Conservation (phyloP, 192 early-diverging fungal species). For the Backusella mclennaniae region DNA sequence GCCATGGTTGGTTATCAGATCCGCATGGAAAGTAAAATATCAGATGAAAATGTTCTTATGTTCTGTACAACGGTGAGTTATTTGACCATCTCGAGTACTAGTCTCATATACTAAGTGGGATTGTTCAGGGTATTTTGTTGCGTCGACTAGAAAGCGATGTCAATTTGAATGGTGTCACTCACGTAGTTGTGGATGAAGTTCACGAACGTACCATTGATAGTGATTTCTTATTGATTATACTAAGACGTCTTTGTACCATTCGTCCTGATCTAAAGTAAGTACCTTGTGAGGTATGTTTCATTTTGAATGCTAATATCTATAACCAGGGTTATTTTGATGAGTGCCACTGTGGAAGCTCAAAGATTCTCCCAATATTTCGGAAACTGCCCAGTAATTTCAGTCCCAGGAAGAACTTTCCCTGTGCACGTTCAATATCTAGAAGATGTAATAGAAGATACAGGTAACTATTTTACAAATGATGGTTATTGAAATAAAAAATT, state of each 20-base stretch:
- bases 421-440: constrained; percentile 63
- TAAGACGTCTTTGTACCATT: constrained; percentile 50
- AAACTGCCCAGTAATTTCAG: constrained; percentile 55
- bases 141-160: constrained; percentile 64
- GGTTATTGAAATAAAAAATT: constrained; percentile 2
- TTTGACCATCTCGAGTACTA: no score
- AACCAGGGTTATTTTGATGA: constrained; percentile 62
- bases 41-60: constrained; percentile 56
- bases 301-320: not conserved
- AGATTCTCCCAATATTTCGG: constrained; percentile 64
- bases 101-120: not conserved
- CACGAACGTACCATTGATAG: constrained; percentile 76
- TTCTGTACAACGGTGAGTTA: constrained; percentile 71
- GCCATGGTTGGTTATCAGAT: constrained; percentile 76
- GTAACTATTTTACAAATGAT: constrained; percentile 21
- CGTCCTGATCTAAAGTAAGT: constrained; percentile 54
- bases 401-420: constrained; percentile 61
- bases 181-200: constrained; percentile 78
- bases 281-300: not conserved
- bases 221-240: constrained; percentile 71
- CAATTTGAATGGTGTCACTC: constrained; percentile 54
- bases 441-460: constrained; percentile 60
- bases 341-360: constrained; percentile 68
- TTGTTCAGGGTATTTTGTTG: constrained; percentile 64
- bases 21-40: constrained; percentile 56